Percentiles rank a stretch among this genome's conserved stretches.
Conservation (phyloP, 129 eudicot genomes). For the Rutidosis leptorrhynchoides region DNA sequence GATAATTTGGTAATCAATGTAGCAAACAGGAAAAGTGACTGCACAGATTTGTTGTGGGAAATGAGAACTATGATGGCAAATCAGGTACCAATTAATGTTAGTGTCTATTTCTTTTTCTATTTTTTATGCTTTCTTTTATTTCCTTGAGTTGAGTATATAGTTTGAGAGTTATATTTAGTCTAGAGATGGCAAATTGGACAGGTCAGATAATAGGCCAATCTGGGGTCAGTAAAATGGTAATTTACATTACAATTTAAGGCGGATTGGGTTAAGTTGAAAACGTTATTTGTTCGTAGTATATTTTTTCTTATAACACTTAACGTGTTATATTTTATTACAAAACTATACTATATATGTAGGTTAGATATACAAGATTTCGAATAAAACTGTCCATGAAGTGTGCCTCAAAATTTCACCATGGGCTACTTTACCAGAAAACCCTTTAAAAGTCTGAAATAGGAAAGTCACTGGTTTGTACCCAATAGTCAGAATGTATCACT, state of each 20-base stretch:
- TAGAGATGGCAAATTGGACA: background rate
- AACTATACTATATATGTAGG: background rate
- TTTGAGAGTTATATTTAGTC: background rate
- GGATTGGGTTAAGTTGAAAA: background rate
- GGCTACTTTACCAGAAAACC: background rate
- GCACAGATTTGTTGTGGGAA: slow-evolving; percentile 28
- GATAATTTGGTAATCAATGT: slow-evolving; percentile 65
- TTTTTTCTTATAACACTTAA: background rate
- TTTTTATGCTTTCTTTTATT: background rate
- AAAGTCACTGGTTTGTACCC: too few species aligned
- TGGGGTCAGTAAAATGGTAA: background rate
- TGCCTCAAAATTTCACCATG: background rate
- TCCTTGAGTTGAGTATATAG: background rate
- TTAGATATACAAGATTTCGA: background rate
- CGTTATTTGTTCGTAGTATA: background rate
- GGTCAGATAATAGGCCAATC: background rate
- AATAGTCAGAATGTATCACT: too few species aligned
- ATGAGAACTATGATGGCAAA: slow-evolving; percentile 31
- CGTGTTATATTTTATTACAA: background rate
- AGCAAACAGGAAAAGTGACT: slow-evolving; percentile 39
- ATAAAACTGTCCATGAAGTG: background rate
- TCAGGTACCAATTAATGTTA: slow-evolving; percentile 34
- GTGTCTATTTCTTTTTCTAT: background rate
- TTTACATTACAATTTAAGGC: too few species aligned
- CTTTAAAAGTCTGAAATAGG: too few species aligned